Evolutionary conservation across 495 filamentous ascomycete species (phyloP), one percentile per base, ranked within the genome.

Genomic region (Aspergillus campestris): DNA sequence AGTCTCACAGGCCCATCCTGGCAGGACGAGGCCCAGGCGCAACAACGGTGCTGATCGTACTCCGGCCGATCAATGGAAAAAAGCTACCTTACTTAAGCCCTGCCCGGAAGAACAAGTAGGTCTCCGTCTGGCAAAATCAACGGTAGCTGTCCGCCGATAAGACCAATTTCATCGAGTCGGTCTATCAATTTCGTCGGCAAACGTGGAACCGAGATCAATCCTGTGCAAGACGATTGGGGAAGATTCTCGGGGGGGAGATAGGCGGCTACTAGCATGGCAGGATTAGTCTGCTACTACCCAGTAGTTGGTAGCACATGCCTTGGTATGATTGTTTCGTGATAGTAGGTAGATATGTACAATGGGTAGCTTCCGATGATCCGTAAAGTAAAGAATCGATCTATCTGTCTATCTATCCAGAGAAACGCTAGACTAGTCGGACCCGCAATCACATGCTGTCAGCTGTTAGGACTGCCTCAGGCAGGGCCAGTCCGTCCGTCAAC

Each of bases 401-500:
- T 24, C 18, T 24, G 18, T 24, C 18, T 24, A 24, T 24, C 18
- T 24, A 24, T 24, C 18, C 3, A 34, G 33, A 33, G 31, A 49
- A 35, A 37, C 27, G 32, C 35, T 45, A 49, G 49, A 51, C 44
- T 56, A 44, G 46, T 45, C 48, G 52, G 65, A 69, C 63, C 65
- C 65, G 52, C 65, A 59, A 62, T 69, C 65, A 69, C 65, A 68
- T 68, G 65, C 55, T 34, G 34, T 39, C 37, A 37, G 40, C 42
- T 33, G 18, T 5, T 34, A 44, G 10, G 18, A 24, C 18, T 24
- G 18, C 18, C 18, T 24, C 18, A 24, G 18, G 18, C 18, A 24
- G 4, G 18, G 18, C 18, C 18, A 24, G 4, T 24, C 18, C 44
- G 51, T 44, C 50, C 31, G 18, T 15, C 14, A 31, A 15, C 7